Evolutionary conservation across 2,329 filamentous ascomycete species (phyloP).

Genomic region (Ophiostoma pallidulum): DNA sequence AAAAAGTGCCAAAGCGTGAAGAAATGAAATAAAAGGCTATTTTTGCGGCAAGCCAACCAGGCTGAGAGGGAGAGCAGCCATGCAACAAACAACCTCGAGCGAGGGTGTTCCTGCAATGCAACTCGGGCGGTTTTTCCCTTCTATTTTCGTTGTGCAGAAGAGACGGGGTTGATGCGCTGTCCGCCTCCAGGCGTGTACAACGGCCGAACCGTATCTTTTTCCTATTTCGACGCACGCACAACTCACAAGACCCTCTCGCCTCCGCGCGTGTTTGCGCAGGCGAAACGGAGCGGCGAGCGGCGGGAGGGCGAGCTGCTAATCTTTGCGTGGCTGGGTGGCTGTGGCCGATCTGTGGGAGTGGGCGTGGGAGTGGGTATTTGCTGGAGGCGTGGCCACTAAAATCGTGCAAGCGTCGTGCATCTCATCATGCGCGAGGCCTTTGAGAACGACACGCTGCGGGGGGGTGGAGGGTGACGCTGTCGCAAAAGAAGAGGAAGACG

Average conservation of each 20-base stretch:
- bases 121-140: too few relatives aligned
- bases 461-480: not conserved
- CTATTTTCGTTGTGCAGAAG: not conserved
- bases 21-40: not conserved
- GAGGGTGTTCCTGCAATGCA: too few relatives aligned
- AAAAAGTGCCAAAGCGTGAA: not conserved
- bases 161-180: constrained; percentile 3
- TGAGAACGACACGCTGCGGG: not conserved
- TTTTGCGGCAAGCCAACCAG: constrained; percentile 1
- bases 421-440: not conserved
- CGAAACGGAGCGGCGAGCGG: not conserved
- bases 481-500: not conserved
- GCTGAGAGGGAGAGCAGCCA: constrained; percentile 3
- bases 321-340: constrained; percentile 10
- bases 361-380: not conserved
- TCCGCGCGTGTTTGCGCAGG: constrained; percentile 1
- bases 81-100: too few relatives aligned
- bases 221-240: too few relatives aligned
- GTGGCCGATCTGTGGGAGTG: constrained; percentile 3
- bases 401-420: not conserved
- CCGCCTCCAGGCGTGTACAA: too few relatives aligned
- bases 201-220: not conserved
- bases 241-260: too few relatives aligned
- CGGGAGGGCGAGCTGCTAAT: not conserved
- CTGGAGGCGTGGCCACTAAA: too few relatives aligned